Base-by-base conservation (phyloP, 805 yeast genomes). In the Yamadazyma olivae region DNA sequence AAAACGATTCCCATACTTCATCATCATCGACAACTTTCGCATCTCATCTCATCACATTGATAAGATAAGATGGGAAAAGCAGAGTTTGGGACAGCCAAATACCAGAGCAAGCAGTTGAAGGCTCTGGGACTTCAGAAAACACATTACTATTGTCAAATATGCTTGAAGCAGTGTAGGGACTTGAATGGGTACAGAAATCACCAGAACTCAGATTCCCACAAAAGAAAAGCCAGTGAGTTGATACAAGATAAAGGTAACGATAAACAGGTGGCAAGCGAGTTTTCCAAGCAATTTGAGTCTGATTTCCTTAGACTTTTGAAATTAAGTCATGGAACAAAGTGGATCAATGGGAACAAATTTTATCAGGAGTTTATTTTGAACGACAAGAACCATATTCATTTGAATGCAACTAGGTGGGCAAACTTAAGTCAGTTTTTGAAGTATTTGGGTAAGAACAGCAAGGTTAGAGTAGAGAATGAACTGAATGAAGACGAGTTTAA, bases 181-280 rank as follows among this genome's bases (percentile, higher is more conserved):
- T 95, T 85, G 44, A 91, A 93, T 61, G 99, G 99, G 17, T 93
- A 85, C 67, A 83, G 84, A 50, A 83, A 91, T 50, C 99, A 93
- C 57, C 71, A 82, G n/a, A 70, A 72, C 44, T 80, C 95, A n/a
- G 87, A 85, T 30, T 69, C 84, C 1, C 99, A 93, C 54, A 59
- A 74, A 31, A 74, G 76, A 14, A 76, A 75, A 35, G 74, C 84
- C 6, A 44, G 49, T 27, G 49, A 51, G 21, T 38, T 61, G 4
- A 48, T 61, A 33, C 46, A 54, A 29, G 58, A 70, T 14, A 65
- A 70, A 4, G 56, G 77, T 4, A 6, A 56, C 77, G 5, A 59
- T 59, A 20, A 18, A 14, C 22, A 22, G 10, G 74, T 77, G 13
- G 66, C 87, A 1, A 77, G 73, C 10, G 71, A 75, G 23, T 90